These are phyloP conservation scores for Aspergillus sergii DNA, from an alignment of 2,329 filamentous ascomycete genomes.

Conservation along the genomic window DNA sequence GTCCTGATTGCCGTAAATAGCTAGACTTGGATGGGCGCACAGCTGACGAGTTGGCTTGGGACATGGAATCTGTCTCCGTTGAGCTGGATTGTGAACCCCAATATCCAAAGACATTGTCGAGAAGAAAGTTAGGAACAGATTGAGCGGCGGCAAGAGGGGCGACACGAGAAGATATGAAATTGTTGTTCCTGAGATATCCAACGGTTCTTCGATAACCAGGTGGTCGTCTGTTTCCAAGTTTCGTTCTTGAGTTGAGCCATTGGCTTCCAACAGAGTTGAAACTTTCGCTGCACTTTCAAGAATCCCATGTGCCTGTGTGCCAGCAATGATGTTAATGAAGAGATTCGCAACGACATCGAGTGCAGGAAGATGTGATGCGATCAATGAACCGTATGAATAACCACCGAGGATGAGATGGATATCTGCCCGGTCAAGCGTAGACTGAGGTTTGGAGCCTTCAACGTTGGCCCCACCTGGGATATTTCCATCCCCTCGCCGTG, in stretches of 20 bases:
- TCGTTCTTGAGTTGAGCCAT: constrained; percentile 28
- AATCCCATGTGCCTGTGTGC: constrained; percentile 68
- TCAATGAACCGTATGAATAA: constrained; percentile 88
- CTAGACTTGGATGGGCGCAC: constrained; percentile 61
- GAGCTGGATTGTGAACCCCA: constrained; percentile 26
- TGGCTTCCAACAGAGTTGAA: constrained; percentile 63
- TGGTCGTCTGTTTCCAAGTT: neutral
- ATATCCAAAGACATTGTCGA: constrained; percentile 46
- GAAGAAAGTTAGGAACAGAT: constrained; percentile 65
- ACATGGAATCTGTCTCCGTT: constrained; percentile 31
- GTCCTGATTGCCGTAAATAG: constrained; percentile 75
- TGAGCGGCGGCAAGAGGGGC: constrained; percentile 60
- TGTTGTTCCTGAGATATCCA: constrained; percentile 24
- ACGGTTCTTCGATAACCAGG: constrained; percentile 16
- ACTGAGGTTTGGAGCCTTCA: neutral
- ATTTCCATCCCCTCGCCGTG: neutral
- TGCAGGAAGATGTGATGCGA: constrained; percentile 71
- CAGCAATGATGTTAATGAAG: constrained; percentile 58
- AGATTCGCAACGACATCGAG: constrained; percentile 60
- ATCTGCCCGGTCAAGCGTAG: neutral
- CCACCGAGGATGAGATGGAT: constrained; percentile 66
- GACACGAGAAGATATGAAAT: constrained; percentile 64
- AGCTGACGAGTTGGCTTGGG: constrained; percentile 60
- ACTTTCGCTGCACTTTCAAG: constrained; percentile 69
- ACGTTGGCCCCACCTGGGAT: neutral